Evolutionary conservation across 2,329 filamentous ascomycete genomes (phyloP).

Genomic region (Podosphaera aphanis): DNA sequence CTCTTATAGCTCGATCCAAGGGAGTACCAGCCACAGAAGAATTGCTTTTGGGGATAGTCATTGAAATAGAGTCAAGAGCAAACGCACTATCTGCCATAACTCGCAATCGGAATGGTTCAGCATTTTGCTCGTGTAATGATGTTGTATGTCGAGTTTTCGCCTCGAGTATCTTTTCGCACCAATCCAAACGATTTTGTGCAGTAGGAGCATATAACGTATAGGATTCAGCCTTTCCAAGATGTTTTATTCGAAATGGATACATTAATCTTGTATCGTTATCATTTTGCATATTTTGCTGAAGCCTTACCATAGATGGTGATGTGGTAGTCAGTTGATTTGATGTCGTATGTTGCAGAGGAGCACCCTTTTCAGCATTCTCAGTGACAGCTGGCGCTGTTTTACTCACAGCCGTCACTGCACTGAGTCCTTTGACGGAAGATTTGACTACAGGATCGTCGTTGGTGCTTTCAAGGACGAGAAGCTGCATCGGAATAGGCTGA

Average conservation of each 20-base stretch:
- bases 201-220: constrained; percentile 76
- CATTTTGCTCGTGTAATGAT: constrained; percentile 72
- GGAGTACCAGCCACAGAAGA: constrained; percentile 79
- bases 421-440: constrained; percentile 28
- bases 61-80: constrained; percentile 43
- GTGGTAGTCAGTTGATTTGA: constrained; percentile 44
- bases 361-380: constrained; percentile 27
- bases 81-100: constrained; percentile 88
- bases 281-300: constrained; percentile 21
- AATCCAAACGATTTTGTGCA: constrained; percentile 53
- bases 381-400: constrained; percentile 37
- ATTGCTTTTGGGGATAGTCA: constrained; percentile 33
- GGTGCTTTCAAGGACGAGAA: constrained; percentile 75
- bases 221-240: constrained; percentile 66
- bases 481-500: constrained; percentile 89
- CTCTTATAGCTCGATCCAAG: constrained; percentile 69
- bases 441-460: constrained; percentile 82
- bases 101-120: constrained; percentile 77
- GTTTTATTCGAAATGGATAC: constrained; percentile 88
- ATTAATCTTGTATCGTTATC: constrained; percentile 27
- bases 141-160: constrained; percentile 87
- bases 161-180: constrained; percentile 83
- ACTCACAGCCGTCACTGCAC: constrained; percentile 38
- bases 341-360: constrained; percentile 40
- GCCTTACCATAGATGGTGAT: constrained; percentile 19